Evolutionary conservation across 495 filamentous ascomycete species (phyloP).

Genomic region (Bacidia rubella): DNA sequence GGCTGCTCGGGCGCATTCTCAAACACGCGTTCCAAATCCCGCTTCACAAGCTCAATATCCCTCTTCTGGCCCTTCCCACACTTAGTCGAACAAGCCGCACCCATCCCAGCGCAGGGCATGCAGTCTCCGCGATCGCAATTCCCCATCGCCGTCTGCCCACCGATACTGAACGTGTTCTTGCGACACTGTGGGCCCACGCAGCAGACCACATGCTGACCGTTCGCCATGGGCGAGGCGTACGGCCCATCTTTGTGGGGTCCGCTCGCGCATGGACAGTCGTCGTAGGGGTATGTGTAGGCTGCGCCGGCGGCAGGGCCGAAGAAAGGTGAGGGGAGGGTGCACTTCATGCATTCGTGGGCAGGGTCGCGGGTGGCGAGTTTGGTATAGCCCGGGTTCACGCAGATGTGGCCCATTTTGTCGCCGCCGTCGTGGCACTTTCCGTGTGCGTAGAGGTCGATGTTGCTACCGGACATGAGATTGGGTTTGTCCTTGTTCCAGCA

Average conservation of each 20-base stretch:
- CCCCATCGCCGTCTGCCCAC: conserved; percentile 4
- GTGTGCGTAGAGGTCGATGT: conserved; percentile 2
- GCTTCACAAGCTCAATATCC: too few relatives aligned
- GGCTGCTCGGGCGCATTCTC: neutral
- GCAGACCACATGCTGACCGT: neutral
- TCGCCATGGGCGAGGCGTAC: conserved; percentile 3
- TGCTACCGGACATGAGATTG: conserved; percentile 1
- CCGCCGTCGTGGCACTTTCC: neutral
- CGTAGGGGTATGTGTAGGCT: conserved; percentile 2
- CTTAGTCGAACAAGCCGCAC: neutral
- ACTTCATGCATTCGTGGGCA: neutral
- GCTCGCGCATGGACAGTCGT: conserved; percentile 2
- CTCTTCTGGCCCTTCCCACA: too few relatives aligned
- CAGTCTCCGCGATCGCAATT: conserved; percentile 1
- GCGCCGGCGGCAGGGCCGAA: conserved; percentile 4
- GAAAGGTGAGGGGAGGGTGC: conserved; percentile 3
- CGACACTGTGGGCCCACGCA: neutral
- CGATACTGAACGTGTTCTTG: neutral
- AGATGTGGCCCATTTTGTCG: neutral
- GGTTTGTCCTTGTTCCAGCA: neutral
- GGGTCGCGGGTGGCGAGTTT: neutral
- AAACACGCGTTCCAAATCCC: neutral
- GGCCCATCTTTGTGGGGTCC: neutral
- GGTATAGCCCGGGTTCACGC: neutral
- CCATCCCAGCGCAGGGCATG: conserved; percentile 1